Base-by-base conservation (phyloP, 495 filamentous ascomycete species). In the Trichoderma reesei region DNA sequence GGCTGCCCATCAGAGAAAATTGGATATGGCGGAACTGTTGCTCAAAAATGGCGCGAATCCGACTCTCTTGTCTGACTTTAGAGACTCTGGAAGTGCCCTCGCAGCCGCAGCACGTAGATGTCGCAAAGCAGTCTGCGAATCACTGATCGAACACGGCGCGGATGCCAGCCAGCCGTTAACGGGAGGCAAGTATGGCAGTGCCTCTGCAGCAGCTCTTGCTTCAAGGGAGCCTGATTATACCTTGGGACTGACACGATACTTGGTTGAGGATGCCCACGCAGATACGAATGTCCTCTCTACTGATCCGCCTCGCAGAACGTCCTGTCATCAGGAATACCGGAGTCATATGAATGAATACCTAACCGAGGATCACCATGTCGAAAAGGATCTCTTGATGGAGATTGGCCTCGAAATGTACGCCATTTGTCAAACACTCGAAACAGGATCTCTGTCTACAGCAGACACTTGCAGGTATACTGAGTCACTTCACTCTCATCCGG, bases 21-120 rank as follows among this genome's bases (percentile, higher is more conserved):
- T 44, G 10, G 41, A 13, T 1, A 44, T 14, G 7, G 41, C 0
- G 11, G 16, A 44, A 14, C 3, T 14, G 10, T 14, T 44, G 3
- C 3, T 44, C 16, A n/a, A 44, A 13, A 13, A 44, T 44, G 41
- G 41, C 16, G 41, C 41, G 13, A 4, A 44, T 14, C 10, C 16
- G 41, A n/a, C 0, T 5, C 41, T 44, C 9, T 72, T 70, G 59
- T 18, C 65, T n/a, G 63, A 67, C 61, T 61, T n/a, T n/a, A n/a
- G n/a, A n/a, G n/a, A n/a, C n/a, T n/a, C n/a, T n/a, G n/a, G n/a
- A 9, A 44, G 41, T n/a, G 41, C 41, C 16, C 13, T 44, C 10
- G 41, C 41, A 14, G 41, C 41, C 7, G 41, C 41, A 14, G 10
- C 41, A 44, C 41, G 41, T 5, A 2, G 38, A 11, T 7, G 6